phyloP scores from a whole-genome alignment of 345 rosid genomes.

The Kernera saxatilis region DNA sequence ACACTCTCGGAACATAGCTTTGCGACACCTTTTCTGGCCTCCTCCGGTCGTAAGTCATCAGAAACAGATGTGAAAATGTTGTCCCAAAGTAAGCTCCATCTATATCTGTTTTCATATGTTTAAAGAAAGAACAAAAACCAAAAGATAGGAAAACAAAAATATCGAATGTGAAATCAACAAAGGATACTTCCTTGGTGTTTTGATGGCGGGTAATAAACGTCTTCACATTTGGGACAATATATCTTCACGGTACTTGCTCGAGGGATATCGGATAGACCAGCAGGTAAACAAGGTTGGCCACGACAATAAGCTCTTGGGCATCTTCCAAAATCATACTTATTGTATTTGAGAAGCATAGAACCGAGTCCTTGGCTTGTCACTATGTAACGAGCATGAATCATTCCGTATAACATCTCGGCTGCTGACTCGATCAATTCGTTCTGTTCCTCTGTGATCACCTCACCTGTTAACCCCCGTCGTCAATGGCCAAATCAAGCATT shows the following conservation, averaged over 20 bases:
- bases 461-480: constrained; percentile 47
- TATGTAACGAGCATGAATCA: constrained; percentile 78
- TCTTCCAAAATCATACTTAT: constrained; percentile 74
- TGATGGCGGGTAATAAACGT: constrained; percentile 74
- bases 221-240: constrained; percentile 87
- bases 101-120: constrained; percentile 49
- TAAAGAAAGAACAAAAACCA: constrained; percentile 36
- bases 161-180: neutral
- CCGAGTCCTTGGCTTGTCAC: constrained; percentile 75
- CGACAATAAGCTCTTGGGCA: constrained; percentile 87
- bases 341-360: constrained; percentile 43
- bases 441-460: constrained; percentile 75
- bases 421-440: constrained; percentile 84
- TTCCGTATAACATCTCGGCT: constrained; percentile 88
- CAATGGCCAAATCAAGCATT: constrained; percentile 14
- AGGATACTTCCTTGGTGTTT: constrained; percentile 92
- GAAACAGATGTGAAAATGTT: constrained; percentile 75
- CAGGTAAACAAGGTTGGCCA: constrained; percentile 88
- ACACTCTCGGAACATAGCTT: constrained; percentile 78
- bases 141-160: neutral
- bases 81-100: constrained; percentile 90
- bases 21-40: constrained; percentile 63
- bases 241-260: constrained; percentile 82
- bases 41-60: constrained; percentile 66
- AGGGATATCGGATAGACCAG: constrained; percentile 89